These are phyloP conservation scores for Torulaspora delbrueckii DNA, from an alignment of 805 yeast genomes.

Conservation along the genomic window DNA sequence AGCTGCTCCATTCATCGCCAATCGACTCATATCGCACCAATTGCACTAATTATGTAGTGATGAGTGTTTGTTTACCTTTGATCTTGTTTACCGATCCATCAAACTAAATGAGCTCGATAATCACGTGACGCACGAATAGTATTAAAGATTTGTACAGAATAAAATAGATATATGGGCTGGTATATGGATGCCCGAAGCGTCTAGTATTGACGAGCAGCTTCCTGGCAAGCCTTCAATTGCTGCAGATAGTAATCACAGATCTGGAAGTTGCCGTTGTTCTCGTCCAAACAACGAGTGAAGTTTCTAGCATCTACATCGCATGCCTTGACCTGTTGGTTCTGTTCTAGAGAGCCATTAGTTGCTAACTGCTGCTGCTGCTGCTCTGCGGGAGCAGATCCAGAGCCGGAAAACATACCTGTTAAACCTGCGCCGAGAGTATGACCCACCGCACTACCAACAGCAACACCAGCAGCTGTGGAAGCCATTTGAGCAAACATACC, in stretches of 20 bases:
- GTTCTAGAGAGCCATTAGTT: constrained; percentile 31
- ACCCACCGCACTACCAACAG: constrained; percentile 96
- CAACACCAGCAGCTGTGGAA: constrained; percentile 98
- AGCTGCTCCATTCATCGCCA: background rate
- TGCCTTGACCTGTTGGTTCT: constrained; percentile 43
- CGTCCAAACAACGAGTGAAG: constrained; percentile 93
- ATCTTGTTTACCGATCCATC: background rate
- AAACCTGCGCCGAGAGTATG: constrained; percentile 96
- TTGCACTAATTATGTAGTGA: background rate
- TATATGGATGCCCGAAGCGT: background rate
- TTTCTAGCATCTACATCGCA: constrained; percentile 94
- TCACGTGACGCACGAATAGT: background rate
- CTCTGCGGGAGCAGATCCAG: constrained; percentile 45
- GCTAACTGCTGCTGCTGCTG: constrained; percentile 39
- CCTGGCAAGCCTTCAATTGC: constrained; percentile 96
- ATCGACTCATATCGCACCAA: background rate
- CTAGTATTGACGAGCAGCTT: constrained; percentile 80
- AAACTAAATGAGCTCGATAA: background rate
- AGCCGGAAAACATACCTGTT: constrained; percentile 66
- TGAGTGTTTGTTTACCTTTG: background rate
- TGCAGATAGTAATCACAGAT: constrained; percentile 95
- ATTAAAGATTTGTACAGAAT: constrained; percentile 4
- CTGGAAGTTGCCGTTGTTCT: constrained; percentile 92
- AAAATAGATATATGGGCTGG: background rate
- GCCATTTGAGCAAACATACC: constrained; percentile 98